phyloP scores from a whole-genome alignment of 768 basidiomycete species.

The Coprinopsis cinerea region DNA sequence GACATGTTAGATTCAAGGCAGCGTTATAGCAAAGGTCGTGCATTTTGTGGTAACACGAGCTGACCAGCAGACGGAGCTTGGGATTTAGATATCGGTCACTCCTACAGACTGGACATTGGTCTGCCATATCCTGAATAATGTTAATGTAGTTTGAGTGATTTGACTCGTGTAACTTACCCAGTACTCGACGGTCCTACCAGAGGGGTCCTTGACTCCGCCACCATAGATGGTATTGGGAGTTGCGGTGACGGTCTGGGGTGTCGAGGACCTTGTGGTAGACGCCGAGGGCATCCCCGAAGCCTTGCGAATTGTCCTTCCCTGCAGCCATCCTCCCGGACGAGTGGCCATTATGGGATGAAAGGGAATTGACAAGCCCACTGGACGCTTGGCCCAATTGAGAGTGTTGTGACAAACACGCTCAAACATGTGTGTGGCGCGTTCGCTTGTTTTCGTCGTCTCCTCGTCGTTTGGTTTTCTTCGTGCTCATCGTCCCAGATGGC shows the following conservation, averaged over 20 bases:
- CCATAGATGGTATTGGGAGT: conserved; percentile 72
- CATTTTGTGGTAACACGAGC: conserved; percentile 99
- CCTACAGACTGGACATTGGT: conserved; percentile 96
- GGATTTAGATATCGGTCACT: conserved; percentile 95
- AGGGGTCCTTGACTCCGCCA: conserved; percentile 82
- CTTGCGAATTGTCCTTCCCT: conserved; percentile 72
- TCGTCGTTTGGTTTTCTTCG: conserved; percentile 21
- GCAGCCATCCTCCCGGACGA: conserved; percentile 53
- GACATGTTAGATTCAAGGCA: conserved; percentile 3
- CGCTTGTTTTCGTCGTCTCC: conserved; percentile 7
- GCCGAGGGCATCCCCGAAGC: conserved; percentile 41
- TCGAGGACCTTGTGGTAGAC: conserved; percentile 51
- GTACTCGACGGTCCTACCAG: conserved; percentile 76
- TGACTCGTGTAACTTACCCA: conserved; percentile 45
- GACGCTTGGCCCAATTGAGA: background rate
- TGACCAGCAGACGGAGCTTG: conserved; percentile 88
- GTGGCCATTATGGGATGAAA: conserved; percentile 19
- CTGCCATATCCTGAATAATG: conserved; percentile 58
- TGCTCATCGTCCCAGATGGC: conserved; percentile 31
- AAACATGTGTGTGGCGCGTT: conserved; percentile 3
- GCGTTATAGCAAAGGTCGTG: conserved; percentile 20
- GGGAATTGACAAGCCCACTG: background rate
- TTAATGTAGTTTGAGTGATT: background rate
- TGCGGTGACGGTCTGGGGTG: conserved; percentile 61
- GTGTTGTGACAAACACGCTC: conserved; percentile 18